Evolutionary conservation across 2,329 filamentous ascomycete genomes (phyloP).

Genomic region (Phaeosphaeriaceae sp.): DNA sequence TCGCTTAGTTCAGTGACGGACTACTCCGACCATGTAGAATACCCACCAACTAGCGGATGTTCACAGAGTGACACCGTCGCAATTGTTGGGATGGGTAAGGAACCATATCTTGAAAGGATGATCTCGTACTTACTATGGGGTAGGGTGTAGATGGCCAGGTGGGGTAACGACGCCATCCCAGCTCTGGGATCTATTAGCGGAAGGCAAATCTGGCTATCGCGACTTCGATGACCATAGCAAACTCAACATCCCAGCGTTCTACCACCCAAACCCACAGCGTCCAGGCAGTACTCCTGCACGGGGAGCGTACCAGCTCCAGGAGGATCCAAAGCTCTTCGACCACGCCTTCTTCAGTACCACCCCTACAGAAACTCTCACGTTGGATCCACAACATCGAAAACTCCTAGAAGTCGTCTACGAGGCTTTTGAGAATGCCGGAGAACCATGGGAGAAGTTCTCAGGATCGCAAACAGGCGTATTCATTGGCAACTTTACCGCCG

Average conservation of each 20-base stretch:
- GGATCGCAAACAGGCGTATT: not conserved
- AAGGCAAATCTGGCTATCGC: not conserved
- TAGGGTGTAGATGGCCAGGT: no score
- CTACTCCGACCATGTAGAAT: no score
- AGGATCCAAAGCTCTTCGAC: not conserved
- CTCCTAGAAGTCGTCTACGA: not conserved
- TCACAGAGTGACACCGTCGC: no score
- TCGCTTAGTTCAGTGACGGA: no score
- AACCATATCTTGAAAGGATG: no score
- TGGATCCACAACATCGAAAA: not conserved
- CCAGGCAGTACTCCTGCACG: not conserved
- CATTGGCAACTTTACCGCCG: not conserved
- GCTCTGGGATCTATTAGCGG: not conserved
- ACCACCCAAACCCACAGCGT: not conserved
- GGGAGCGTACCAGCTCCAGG: not conserved
- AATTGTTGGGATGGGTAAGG: no score
- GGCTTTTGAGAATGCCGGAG: not conserved
- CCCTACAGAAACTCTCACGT: not conserved
- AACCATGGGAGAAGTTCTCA: not conserved
- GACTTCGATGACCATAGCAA: not conserved
- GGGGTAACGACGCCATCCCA: not conserved
- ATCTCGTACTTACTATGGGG: no score
- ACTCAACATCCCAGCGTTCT: not conserved
- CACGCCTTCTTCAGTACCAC: not conserved
- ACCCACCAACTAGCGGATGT: no score